Evolutionary conservation across 2,329 filamentous ascomycete species (phyloP).

Genomic region (Claviceps africana): DNA sequence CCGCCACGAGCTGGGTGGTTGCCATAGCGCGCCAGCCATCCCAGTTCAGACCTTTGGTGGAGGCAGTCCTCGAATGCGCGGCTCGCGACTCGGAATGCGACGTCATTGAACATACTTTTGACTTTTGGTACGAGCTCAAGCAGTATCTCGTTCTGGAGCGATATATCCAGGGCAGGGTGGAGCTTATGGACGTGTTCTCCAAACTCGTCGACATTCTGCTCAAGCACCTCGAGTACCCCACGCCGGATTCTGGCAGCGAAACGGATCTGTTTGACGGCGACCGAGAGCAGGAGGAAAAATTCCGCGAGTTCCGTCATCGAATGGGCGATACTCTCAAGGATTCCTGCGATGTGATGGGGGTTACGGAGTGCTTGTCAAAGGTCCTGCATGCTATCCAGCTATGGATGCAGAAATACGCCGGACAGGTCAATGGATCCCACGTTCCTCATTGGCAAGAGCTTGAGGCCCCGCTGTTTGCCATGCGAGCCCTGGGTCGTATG

Average conservation of each 20-base stretch:
- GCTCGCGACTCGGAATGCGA: conserved; percentile 78
- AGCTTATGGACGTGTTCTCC: conserved; percentile 70
- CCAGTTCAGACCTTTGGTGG: conserved; percentile 74
- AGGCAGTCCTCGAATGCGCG: conserved; percentile 84
- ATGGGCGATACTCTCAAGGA: conserved; percentile 99
- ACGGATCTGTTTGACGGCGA: conserved; percentile 89
- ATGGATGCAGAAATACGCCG: conserved; percentile 75
- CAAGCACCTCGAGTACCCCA: conserved; percentile 76
- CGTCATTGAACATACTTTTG: conserved; percentile 85
- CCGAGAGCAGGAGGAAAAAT: conserved; percentile 89
- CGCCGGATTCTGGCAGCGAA: conserved; percentile 57
- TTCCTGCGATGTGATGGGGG: conserved; percentile 88
- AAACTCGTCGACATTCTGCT: conserved; percentile 88
- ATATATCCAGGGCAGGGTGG: conserved; percentile 68
- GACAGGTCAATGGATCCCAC: conserved; percentile 55
- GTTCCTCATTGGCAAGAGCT: conserved; percentile 95
- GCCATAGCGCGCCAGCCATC: conserved; percentile 72
- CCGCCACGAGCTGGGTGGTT: conserved; percentile 88
- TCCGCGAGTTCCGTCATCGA: conserved; percentile 86
- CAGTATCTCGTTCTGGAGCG: conserved; percentile 85
- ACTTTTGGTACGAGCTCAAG: conserved; percentile 97
- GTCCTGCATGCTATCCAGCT: conserved; percentile 72
- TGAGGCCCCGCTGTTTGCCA: conserved; percentile 85
- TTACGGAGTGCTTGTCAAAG: conserved; percentile 80
- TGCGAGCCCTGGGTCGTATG: conserved; percentile 94